Percentiles rank a stretch among this genome's conserved stretches.
phyloP scores from a whole-genome alignment of 805 yeast genomes.

The Sugiyamaella smithiae region DNA sequence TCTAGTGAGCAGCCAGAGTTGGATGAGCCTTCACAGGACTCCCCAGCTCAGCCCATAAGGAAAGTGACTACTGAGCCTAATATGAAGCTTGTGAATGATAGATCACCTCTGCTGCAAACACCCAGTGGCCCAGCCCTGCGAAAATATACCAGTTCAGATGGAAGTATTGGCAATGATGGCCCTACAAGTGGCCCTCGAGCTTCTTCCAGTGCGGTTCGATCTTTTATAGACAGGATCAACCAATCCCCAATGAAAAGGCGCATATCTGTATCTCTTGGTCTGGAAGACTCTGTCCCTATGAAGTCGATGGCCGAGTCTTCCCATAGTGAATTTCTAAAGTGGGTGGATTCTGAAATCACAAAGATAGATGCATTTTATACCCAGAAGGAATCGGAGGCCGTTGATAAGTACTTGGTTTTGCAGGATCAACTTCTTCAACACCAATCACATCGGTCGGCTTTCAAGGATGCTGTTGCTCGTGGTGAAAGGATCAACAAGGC shows the following conservation, averaged over 20 bases:
- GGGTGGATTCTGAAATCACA: slow-evolving; percentile 62
- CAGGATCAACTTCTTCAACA: slow-evolving; percentile 69
- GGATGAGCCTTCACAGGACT: background rate
- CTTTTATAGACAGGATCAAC: slow-evolving; percentile 3
- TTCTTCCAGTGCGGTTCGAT: background rate
- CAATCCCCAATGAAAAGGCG: slow-evolving; percentile 8
- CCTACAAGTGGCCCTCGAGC: background rate
- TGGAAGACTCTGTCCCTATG: slow-evolving; percentile 12
- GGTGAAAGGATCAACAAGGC: slow-evolving; percentile 8
- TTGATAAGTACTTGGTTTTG: slow-evolving; percentile 55
- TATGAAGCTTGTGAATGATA: slow-evolving; percentile 19
- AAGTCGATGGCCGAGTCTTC: slow-evolving; percentile 31
- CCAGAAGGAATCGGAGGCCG: slow-evolving; percentile 57
- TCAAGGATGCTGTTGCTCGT: slow-evolving; percentile 4
- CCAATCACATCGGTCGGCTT: slow-evolving; percentile 44
- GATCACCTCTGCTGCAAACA: slow-evolving; percentile 26
- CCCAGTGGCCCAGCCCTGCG: background rate
- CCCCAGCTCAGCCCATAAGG: background rate
- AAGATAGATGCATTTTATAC: slow-evolving; percentile 63
- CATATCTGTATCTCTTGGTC: slow-evolving; percentile 10
- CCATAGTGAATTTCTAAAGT: slow-evolving; percentile 50
- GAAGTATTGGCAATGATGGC: background rate
- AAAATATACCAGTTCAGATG: background rate
- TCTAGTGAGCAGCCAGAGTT: slow-evolving; percentile 8
- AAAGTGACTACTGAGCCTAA: background rate